Evolutionary conservation across 805 yeast species (phyloP), one percentile per base, ranked within the genome.

Genomic region (Nakazawaea wickerhamii): DNA sequence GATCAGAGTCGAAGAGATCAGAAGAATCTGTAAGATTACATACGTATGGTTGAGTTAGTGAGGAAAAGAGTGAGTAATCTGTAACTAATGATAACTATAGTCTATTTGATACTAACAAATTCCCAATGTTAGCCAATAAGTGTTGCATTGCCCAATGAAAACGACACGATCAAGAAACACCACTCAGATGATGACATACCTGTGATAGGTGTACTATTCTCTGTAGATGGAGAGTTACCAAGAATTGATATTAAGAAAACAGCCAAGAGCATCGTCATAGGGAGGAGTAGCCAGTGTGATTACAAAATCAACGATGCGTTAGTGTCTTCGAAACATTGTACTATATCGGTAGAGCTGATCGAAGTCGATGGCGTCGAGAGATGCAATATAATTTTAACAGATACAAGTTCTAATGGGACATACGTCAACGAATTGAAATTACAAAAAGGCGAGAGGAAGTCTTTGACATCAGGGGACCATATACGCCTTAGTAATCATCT

Each of bases 241-340:
- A 23, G 27, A 7, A 13, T 38, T 6, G 37, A 38, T 11, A 21
- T 43, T 19, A 33, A 20, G 22, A 30, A 20, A n/a, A 21, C 13
- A 5, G 37, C 46, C 6, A 35, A 39, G 9, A 11, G 32, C 9
- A 30, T 28, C 3, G 30, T 30, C 3, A 38, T 48, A 2, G 86
- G 86, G 1, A 65, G 86, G 45, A 77, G 83, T 52, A 67, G 79
- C 38, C 62, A 73, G 9, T 79, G 85, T 56, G 85, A 81, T 48
- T 57, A 81, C 11, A 60, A 64, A 4, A 58, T 84, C 3, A 26
- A 42, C 8, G 54, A 51, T 2, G 41, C 54, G 1, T 89, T 83
- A 51, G 77, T 82, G 7, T 82, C 89, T 0, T 77, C 86, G 0
- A 64, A 66, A 23, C 91, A 84, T 54, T 79, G 86, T 50, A 71